phyloP scores from a whole-genome alignment of 2,329 filamentous ascomycete genomes.

The Aspergillus sp. region DNA sequence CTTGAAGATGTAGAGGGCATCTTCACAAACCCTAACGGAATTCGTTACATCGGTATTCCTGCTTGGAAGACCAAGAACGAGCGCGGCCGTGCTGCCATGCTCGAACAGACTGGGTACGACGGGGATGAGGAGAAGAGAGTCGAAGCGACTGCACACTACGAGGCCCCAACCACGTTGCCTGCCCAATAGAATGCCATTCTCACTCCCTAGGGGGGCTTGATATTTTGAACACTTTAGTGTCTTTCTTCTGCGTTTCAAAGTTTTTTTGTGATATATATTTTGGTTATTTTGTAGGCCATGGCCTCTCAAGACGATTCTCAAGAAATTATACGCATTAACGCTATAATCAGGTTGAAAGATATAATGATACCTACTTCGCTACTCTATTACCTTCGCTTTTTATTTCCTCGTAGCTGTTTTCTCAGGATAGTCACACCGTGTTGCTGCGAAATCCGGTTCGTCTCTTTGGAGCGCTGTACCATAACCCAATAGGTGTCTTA shows the following conservation, averaged over 20 bases:
- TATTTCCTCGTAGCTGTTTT: too few relatives aligned
- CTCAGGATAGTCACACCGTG: too few relatives aligned
- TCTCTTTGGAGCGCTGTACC: too few relatives aligned
- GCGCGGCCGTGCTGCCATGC: slow-evolving; percentile 26
- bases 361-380: too few relatives aligned
- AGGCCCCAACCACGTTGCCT: neutral
- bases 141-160: slow-evolving; percentile 12
- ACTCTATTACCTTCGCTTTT: too few relatives aligned
- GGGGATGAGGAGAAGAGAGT: slow-evolving; percentile 27
- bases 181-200: neutral
- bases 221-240: neutral
- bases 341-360: too few relatives aligned
- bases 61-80: slow-evolving; percentile 40
- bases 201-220: neutral
- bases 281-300: too few relatives aligned
- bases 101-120: slow-evolving; percentile 32
- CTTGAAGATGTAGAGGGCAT: slow-evolving; percentile 76
- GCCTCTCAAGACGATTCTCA: too few relatives aligned
- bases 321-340: too few relatives aligned
- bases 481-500: too few relatives aligned
- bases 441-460: too few relatives aligned
- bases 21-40: slow-evolving; percentile 51
- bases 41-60: slow-evolving; percentile 37
- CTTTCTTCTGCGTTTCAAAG: neutral
- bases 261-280: neutral